These are phyloP conservation scores for Groenewaldozyma sp. DNA, from an alignment of 1,139 yeast species.

Conservation along the genomic window DNA sequence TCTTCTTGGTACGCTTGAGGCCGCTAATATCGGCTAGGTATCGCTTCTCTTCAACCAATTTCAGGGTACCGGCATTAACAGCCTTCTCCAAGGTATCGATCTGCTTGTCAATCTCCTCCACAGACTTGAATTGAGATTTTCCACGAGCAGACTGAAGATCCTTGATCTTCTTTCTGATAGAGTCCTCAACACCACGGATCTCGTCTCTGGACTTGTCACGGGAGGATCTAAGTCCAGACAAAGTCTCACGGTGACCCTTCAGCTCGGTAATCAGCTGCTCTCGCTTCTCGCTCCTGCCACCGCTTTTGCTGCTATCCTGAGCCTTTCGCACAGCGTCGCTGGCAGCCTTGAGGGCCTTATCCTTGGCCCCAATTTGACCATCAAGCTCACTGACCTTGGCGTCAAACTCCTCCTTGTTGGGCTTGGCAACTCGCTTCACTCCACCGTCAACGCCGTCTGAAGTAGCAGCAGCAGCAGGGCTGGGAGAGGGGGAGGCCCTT, in stretches of 20 bases:
- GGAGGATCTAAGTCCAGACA: slow-evolving; percentile 60
- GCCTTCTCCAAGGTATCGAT: slow-evolving; percentile 60
- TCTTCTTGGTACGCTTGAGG: slow-evolving; percentile 74
- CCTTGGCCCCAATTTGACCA: slow-evolving; percentile 63
- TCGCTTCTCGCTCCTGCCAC: slow-evolving; percentile 40
- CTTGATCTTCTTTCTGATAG: slow-evolving; percentile 63
- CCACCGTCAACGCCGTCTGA: slow-evolving; percentile 5
- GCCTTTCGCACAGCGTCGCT: slow-evolving; percentile 21
- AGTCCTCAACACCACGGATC: slow-evolving; percentile 60
- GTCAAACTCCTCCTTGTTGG: slow-evolving; percentile 44
- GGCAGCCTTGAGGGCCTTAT: slow-evolving; percentile 31
- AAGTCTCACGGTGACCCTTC: slow-evolving; percentile 54
- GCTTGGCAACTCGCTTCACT: slow-evolving; percentile 25
- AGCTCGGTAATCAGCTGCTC: slow-evolving; percentile 58
- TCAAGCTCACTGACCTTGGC: slow-evolving; percentile 53
- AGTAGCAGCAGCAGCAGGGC: slow-evolving; percentile 9
- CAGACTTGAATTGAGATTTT: slow-evolving; percentile 59
- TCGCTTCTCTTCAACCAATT: slow-evolving; percentile 88
- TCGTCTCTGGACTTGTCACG: slow-evolving; percentile 63
- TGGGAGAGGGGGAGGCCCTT: no score
- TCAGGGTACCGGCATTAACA: slow-evolving; percentile 71
- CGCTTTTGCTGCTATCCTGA: slow-evolving; percentile 23
- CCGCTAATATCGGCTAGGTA: slow-evolving; percentile 76
- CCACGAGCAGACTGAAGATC: slow-evolving; percentile 68
- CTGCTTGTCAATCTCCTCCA: slow-evolving; percentile 71